Conservation (phyloP, 2,329 filamentous ascomycete species). For the Ilyonectria mors-panacis region DNA sequence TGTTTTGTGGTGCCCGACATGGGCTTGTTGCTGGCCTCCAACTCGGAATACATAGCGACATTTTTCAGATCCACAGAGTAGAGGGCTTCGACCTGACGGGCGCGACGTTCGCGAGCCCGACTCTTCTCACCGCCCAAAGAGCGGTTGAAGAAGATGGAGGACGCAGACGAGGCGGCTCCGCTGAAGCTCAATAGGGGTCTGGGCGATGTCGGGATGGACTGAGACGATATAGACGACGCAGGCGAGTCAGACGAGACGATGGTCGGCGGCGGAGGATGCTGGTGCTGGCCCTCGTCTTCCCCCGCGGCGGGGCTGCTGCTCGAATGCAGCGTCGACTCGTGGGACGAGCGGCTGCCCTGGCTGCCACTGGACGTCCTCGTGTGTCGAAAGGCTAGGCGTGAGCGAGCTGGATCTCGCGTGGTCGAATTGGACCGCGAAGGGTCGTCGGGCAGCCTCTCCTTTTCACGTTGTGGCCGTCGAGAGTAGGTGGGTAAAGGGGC, state of each 20-base stretch:
- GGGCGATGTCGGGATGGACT: constrained; percentile 35
- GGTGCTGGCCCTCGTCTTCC: constrained; percentile 41
- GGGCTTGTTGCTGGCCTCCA: constrained; percentile 50
- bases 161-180: constrained; percentile 26
- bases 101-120: constrained; percentile 41
- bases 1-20: constrained; percentile 49
- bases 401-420: constrained; percentile 38
- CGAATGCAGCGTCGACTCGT: constrained; percentile 48
- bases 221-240: constrained; percentile 26
- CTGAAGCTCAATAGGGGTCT: constrained; percentile 35
- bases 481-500: constrained; percentile 50
- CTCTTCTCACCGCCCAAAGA: constrained; percentile 37
- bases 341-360: constrained; percentile 47
- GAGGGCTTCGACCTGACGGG: constrained; percentile 39
- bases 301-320: constrained; percentile 49
- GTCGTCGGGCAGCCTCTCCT: constrained; percentile 46
- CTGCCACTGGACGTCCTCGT: constrained; percentile 47
- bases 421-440: constrained; percentile 39
- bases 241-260: constrained; percentile 46
- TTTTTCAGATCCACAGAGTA: constrained; percentile 52
- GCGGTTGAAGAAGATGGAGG: constrained; percentile 43
- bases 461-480: constrained; percentile 46
- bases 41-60: constrained; percentile 55
- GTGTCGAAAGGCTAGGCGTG: constrained; percentile 41
- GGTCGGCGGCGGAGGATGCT: constrained; percentile 36